Base-by-base conservation (phyloP, 2,329 filamentous ascomycete species). In the Neopestalotiopsis rosae region DNA sequence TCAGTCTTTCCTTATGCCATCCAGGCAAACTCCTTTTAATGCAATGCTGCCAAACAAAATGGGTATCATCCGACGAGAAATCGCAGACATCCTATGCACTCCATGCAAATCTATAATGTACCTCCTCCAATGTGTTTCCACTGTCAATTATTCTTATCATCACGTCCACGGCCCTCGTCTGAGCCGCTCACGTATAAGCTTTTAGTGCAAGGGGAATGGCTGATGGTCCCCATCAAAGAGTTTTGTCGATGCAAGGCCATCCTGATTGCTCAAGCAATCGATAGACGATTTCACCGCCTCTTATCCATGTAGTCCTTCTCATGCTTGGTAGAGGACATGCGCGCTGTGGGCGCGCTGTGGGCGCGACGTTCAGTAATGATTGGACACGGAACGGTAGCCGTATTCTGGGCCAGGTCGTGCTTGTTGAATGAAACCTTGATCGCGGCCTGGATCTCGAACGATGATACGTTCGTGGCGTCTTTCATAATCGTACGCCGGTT, bases 11-110 rank as follows among this genome's bases (percentile, higher is more conserved):
- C 57, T 30, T 28, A 34, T 24, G 57, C 57, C 57, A 30, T 30
- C 57, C 10, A 20, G 45, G 45, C 45, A 17, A 52, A 52, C 17
- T 52, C 45, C 45, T 20, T 52, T 24, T 14, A 59, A 59, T 59
- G 57, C 57, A 28, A 59, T 59, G 57, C 57, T 59, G 24, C 30
- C 30, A 32, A 30, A 14, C 57, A 34, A 59, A 62, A 38, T 62
- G 59, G 59, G 59, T 62, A 62, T 62, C 59, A 62, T 34, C 20
- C 57, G 20, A 34, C 24, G 30, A 30, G 24, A 59, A 34, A 59
- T 12, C 14, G 57, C 4, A 12, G 14, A 17, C 6, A 30, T 34
- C 57, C 17, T 7, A 12, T 14, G 13, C 24, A 59, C 57, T 30
- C 30, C 9, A 30, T 13, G 24, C 30, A 17, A 14, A 30, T 59